Evolutionary conservation across 1,284 basidiomycete genomes (phyloP).

Genomic region (Mycosarcoma mackinlayi): DNA sequence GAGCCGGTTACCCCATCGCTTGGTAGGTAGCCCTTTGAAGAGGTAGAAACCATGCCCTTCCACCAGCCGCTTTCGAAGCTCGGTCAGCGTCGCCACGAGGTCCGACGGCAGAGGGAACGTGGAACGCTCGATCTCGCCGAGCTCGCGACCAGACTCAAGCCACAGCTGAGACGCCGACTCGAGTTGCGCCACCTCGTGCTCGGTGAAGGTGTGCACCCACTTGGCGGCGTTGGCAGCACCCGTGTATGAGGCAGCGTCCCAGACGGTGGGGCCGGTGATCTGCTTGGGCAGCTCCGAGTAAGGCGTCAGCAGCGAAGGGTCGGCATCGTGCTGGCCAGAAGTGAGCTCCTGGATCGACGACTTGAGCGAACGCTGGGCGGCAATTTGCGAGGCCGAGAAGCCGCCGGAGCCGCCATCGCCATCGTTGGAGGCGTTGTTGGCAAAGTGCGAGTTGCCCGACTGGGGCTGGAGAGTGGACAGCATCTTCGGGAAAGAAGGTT

Average conservation of each 20-base stretch:
- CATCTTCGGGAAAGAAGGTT: constrained; percentile 12
- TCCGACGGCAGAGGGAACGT: constrained; percentile 55
- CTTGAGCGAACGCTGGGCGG: constrained; percentile 51
- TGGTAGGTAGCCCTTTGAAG: constrained; percentile 69
- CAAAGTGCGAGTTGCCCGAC: constrained; percentile 17
- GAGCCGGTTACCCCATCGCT: constrained; percentile 68
- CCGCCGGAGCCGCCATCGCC: constrained; percentile 34
- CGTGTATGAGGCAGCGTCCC: constrained; percentile 61
- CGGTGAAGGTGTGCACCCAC: constrained; percentile 56
- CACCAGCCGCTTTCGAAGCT: constrained; percentile 47
- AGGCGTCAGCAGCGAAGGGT: constrained; percentile 49
- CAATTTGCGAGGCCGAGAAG: constrained; percentile 47
- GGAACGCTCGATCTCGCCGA: constrained; percentile 59
- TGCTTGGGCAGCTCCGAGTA: constrained; percentile 68
- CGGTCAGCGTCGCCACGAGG: constrained; percentile 42
- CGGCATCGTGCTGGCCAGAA: constrained; percentile 61
- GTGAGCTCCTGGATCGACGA: constrained; percentile 57
- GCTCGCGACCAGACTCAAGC: constrained; percentile 51
- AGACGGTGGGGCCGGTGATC: constrained; percentile 61
- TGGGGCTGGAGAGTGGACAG: constrained; percentile 32
- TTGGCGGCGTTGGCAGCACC: constrained; percentile 52
- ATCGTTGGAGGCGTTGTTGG: constrained; percentile 12
- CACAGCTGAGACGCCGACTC: constrained; percentile 51
- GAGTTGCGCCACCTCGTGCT: constrained; percentile 49
- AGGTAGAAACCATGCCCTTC: constrained; percentile 69